A percentile compares a stretch with the other conserved stretches of the same genome.
phyloP scores from a whole-genome alignment of 805 yeast species.

The Metschnikowia borealis region DNA sequence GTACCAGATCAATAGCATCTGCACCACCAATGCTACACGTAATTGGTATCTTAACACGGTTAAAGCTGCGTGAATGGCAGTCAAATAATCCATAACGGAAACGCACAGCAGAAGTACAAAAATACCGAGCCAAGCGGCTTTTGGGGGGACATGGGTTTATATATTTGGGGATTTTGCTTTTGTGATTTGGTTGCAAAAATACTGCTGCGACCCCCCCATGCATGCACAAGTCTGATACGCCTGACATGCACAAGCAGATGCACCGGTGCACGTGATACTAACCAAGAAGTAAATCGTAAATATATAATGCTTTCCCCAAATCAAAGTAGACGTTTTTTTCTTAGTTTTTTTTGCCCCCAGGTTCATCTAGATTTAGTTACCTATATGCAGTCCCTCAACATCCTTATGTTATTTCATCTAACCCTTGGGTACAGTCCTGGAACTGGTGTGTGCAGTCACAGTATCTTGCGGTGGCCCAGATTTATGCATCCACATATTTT shows the following conservation, averaged over 20 bases:
- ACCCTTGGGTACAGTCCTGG: too few relatives aligned
- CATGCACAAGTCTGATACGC: neutral
- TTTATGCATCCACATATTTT: neutral
- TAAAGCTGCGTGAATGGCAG: conserved; percentile 1
- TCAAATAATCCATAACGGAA: neutral
- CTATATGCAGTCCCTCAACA: too few relatives aligned
- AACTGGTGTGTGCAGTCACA: too few relatives aligned
- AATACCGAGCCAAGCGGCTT: neutral
- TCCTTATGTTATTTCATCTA: too few relatives aligned
- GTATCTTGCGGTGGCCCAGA: neutral
- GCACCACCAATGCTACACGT: conserved; percentile 1
- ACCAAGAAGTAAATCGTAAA: too few relatives aligned
- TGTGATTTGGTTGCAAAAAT: conserved; percentile 1
- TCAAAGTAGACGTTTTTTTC: too few relatives aligned
- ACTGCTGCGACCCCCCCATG: neutral
- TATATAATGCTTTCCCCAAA: too few relatives aligned
- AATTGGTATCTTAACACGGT: neutral
- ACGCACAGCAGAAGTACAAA: neutral
- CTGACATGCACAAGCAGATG: neutral
- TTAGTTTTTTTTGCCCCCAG: too few relatives aligned
- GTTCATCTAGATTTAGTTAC: too few relatives aligned
- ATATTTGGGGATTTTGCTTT: neutral
- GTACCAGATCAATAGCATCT: conserved; percentile 1
- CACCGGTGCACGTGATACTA: neutral
- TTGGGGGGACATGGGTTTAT: neutral